Evolutionary conservation across 2,329 filamentous ascomycete genomes (phyloP), one percentile per base, ranked within the genome.

Genomic region (Penicillium occitanis): DNA sequence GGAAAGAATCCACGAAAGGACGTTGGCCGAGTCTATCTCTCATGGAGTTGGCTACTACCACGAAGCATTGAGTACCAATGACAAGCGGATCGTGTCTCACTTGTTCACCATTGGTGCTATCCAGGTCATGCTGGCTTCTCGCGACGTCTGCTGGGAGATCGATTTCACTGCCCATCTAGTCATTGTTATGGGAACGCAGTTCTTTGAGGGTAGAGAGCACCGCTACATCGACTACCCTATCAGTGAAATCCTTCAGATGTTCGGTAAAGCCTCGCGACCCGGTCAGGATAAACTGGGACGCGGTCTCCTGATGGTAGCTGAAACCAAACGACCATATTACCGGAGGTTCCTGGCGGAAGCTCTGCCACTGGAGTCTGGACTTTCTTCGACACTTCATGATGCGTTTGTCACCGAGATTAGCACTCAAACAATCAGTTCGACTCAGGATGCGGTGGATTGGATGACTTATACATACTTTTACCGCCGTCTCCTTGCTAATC

Each of bases 381-480:
- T 99, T 37, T 91, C 96, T 75, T 89, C 91, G 65, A 97, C 93
- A 78, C 84, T 99, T 40, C 92, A 96, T 72, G 96, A 99, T 79
- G 93, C 93, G 0, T 98, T 99, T 72, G 94, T 99, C 53, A 93
- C 94, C 0, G 95, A 99, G 79, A 93, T 98, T 73, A 97, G 93
- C 82, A 96, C 93, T 19, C 94, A 93, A 83, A 96, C 93, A 77
- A 95, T 99, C 68, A 88, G 92, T 73, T 97, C 93, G 13, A 96
- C 93, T 14, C 95, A 98, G 72, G 94, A 98, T 80, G 95, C 94
- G 11, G 93, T 99, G 71, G 96, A 97, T 79, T 99, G 95, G 95
- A 92, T 93, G 44, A 98, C 95, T 0, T 98, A 97, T 76, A 97
- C 94, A 11, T 99, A 97, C 82, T 97, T 98, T 81, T 99, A 99